Percentiles rank a stretch among this genome's conserved stretches.
Evolutionary conservation across 1,284 basidiomycete genomes (phyloP).

Genomic region (Heterobasidion occidentale): DNA sequence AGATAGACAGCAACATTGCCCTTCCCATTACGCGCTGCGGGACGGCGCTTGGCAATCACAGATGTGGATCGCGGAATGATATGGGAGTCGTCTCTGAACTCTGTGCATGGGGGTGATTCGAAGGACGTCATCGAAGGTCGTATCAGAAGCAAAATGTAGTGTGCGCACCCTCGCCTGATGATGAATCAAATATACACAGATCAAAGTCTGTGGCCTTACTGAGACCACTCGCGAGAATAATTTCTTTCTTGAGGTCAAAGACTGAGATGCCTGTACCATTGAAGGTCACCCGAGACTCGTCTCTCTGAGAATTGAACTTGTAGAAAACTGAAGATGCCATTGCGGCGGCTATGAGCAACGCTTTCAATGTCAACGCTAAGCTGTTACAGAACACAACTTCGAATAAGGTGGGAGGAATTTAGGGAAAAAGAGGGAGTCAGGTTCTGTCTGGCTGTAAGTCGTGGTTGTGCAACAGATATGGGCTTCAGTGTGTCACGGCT

Average conservation of each 20-base stretch:
- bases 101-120: slow-evolving; percentile 32
- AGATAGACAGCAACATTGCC: slow-evolving; percentile 90
- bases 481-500: not conserved
- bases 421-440: not conserved
- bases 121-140: not conserved
- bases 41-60: slow-evolving; percentile 87
- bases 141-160: not conserved
- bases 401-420: not conserved
- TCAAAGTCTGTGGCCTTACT: slow-evolving; percentile 97
- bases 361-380: slow-evolving; percentile 19
- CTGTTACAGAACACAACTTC: not conserved
- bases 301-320: slow-evolving; percentile 93
- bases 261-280: slow-evolving; percentile 98
- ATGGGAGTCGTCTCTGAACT: slow-evolving; percentile 87
- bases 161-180: slow-evolving; percentile 78
- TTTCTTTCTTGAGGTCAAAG: slow-evolving; percentile 98
- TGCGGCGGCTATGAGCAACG: slow-evolving; percentile 12
- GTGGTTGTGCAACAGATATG: not conserved
- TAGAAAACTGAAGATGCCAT: slow-evolving; percentile 98
- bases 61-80: slow-evolving; percentile 94
- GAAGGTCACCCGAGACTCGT: slow-evolving; percentile 93
- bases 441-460: not conserved
- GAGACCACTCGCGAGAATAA: slow-evolving; percentile 94
- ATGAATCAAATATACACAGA: slow-evolving; percentile 77
- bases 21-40: slow-evolving; percentile 80